Conservation (phyloP, 2,329 filamentous ascomycete genomes). For the Beauveria asiatica region DNA sequence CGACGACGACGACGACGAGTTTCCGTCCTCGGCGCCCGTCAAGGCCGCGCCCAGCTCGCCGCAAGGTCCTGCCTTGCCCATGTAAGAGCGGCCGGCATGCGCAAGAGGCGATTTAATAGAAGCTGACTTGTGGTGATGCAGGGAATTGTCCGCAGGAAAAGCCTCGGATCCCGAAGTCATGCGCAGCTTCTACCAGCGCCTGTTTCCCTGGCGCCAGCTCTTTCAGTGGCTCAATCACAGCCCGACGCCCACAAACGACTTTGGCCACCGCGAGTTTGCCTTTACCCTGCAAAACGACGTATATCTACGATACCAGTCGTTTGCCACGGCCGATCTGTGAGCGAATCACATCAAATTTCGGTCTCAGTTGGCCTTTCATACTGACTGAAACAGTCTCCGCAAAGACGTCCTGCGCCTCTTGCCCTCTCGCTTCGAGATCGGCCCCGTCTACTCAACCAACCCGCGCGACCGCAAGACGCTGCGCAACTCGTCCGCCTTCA, state of each 20-base stretch:
- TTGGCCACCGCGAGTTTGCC: slow-evolving; percentile 89
- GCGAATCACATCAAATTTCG: slow-evolving; percentile 1
- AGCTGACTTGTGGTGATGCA: slow-evolving; percentile 15
- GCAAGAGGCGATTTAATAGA: not conserved
- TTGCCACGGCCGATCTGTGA: slow-evolving; percentile 44
- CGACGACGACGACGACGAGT: slow-evolving; percentile 56
- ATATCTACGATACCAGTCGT: slow-evolving; percentile 83
- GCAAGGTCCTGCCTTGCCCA: slow-evolving; percentile 32
- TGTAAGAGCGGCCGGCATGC: slow-evolving; percentile 23
- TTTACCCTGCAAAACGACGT: slow-evolving; percentile 90
- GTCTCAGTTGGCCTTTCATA: not conserved
- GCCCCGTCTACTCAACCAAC: slow-evolving; percentile 91
- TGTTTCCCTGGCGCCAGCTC: slow-evolving; percentile 89
- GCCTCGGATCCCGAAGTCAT: slow-evolving; percentile 75
- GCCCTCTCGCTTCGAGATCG: slow-evolving; percentile 94
- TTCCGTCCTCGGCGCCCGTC: slow-evolving; percentile 40
- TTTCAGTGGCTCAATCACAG: slow-evolving; percentile 99
- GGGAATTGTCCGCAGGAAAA: slow-evolving; percentile 29
- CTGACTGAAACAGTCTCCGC: slow-evolving; percentile 50
- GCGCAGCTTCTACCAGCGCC: slow-evolving; percentile 87
- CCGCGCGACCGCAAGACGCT: slow-evolving; percentile 87
- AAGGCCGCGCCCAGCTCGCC: slow-evolving; percentile 34
- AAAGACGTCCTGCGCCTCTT: slow-evolving; percentile 86
- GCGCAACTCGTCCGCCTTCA: slow-evolving; percentile 72
- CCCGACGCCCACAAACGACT: slow-evolving; percentile 75